Evolutionary conservation across 1,284 basidiomycete genomes (phyloP).

Genomic region (Coriolopsis trogii): DNA sequence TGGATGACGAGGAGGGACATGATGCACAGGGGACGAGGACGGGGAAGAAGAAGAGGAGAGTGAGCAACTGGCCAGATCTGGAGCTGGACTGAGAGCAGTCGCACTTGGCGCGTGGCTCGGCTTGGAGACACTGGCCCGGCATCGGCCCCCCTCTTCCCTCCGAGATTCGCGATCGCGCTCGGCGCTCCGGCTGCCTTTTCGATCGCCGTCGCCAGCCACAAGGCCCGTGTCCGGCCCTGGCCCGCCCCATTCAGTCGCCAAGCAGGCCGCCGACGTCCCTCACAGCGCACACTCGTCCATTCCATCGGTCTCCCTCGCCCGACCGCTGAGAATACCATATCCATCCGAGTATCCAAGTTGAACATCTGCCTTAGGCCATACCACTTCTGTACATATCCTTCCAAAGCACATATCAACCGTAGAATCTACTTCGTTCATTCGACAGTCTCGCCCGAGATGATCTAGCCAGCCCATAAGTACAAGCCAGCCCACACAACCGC

Average conservation of each 20-base stretch:
- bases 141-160: not conserved
- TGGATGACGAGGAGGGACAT: not conserved
- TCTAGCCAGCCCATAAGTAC: conserved; percentile 2
- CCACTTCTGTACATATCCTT: too few species aligned
- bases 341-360: too few species aligned
- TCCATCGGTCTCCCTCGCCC: too few species aligned
- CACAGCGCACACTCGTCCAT: not conserved
- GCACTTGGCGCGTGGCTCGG: not conserved
- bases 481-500: not conserved
- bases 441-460: conserved; percentile 43
- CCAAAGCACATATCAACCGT: not conserved
- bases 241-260: not conserved
- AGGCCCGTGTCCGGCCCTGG: not conserved
- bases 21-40: not conserved
- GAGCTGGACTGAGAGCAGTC: not conserved
- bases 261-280: not conserved
- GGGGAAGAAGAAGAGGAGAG: not conserved
- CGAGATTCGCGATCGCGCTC: conserved; percentile 1
- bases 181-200: not conserved
- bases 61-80: not conserved
- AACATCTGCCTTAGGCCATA: too few species aligned
- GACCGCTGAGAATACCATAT: too few species aligned
- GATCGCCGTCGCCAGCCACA: not conserved
- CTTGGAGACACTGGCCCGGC: not conserved
- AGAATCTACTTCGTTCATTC: conserved; percentile 18